Evolutionary conservation across 116 monocot genomes (phyloP).

Genomic region (Cymodocea nodosa): DNA sequence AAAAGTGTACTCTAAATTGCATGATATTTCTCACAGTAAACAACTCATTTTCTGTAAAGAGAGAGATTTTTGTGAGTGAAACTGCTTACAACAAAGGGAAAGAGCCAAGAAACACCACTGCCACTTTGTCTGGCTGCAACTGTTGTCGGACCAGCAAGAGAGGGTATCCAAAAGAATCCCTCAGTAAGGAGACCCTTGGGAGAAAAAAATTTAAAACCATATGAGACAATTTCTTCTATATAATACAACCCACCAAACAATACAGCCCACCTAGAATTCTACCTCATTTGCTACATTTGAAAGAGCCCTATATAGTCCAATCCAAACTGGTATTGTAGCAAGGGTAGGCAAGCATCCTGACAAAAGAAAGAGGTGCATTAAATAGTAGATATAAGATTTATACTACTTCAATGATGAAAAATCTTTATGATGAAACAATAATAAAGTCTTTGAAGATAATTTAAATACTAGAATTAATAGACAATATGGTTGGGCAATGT

Average conservation of each 20-base stretch:
- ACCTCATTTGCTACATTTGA: constrained; percentile 99
- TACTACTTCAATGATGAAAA: background rate
- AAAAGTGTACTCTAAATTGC: too few species aligned
- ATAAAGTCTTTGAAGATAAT: background rate
- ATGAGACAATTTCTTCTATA: background rate
- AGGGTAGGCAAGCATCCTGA: constrained; percentile 93
- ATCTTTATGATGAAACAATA: background rate
- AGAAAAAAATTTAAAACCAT: background rate
- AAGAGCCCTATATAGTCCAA: constrained; percentile 92
- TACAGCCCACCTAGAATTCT: background rate
- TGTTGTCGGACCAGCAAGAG: constrained; percentile 87
- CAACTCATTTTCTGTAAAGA: background rate
- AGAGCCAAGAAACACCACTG: constrained; percentile 86
- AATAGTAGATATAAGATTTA: background rate
- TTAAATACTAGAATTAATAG: background rate
- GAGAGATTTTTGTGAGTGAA: background rate
- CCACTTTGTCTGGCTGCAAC: constrained; percentile 82
- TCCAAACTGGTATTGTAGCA: constrained; percentile 94
- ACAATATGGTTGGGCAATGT: background rate
- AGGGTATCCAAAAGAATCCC: constrained; percentile 97
- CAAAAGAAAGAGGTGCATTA: constrained; percentile 1
- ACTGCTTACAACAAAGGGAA: constrained; percentile 80
- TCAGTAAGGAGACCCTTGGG: constrained; percentile 82
- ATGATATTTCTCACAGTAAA: too few species aligned
- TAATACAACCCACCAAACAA: background rate